Evolutionary conservation across 2,329 filamentous ascomycete genomes (phyloP).

Genomic region (Verticillium longisporum): DNA sequence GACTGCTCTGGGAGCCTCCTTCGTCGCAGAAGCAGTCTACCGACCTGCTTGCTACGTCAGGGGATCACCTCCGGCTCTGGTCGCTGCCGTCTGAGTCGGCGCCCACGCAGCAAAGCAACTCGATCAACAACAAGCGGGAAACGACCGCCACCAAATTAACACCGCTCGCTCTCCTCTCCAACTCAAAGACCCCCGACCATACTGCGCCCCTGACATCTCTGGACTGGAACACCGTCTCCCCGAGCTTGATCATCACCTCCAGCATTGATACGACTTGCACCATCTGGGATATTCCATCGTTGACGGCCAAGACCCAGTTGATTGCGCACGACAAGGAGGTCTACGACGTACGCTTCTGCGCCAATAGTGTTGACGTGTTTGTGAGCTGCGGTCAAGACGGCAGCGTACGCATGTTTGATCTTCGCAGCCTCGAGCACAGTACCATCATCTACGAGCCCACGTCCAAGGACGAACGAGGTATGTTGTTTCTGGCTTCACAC

Average conservation of each 20-base stretch:
- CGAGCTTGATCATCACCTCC: conserved; percentile 95
- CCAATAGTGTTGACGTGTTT: conserved; percentile 97
- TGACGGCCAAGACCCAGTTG: conserved; percentile 95
- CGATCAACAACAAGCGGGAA: conserved; percentile 56
- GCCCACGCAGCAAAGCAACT: conserved; percentile 55
- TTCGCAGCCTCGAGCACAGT: conserved; percentile 92
- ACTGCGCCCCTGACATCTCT: conserved; percentile 93
- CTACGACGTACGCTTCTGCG: conserved; percentile 96
- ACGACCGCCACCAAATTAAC: conserved; percentile 71
- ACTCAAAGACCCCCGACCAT: conserved; percentile 97
- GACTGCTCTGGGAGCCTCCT: conserved; percentile 91
- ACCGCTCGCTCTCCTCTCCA: conserved; percentile 85
- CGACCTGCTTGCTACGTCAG: conserved; percentile 88
- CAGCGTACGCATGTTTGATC: conserved; percentile 97
- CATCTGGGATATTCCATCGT: conserved; percentile 97
- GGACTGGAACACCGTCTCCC: conserved; percentile 97
- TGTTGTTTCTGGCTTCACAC: neutral
- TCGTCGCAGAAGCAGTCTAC: conserved; percentile 93
- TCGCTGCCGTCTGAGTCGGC: conserved; percentile 69
- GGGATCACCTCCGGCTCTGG: conserved; percentile 90
- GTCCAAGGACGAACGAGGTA: conserved; percentile 72
- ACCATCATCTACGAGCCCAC: conserved; percentile 99
- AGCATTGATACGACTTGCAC: conserved; percentile 99
- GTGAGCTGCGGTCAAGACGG: conserved; percentile 97
- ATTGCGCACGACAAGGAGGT: conserved; percentile 99